Evolutionary conservation across 169 alveolate species (phyloP), one percentile per base, ranked within the genome.

Genomic region (Eimeria tenella): DNA sequence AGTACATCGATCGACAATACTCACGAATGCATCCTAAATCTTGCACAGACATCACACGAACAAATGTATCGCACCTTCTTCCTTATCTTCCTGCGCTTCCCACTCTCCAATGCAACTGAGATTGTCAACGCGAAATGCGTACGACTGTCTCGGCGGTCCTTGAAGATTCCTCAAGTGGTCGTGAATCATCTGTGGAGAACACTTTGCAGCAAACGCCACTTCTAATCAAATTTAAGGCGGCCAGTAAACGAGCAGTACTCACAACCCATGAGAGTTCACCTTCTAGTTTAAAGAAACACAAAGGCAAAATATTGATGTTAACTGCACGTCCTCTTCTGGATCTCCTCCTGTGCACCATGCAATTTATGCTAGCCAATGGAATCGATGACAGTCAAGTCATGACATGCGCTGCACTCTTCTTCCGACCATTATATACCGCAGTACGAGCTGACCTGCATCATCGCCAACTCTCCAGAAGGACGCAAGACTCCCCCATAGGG

Each of bases 401-500:
- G 2, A 31, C 42, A 31, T 31, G 42, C 42, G 42, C 42, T 31
- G 42, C 42, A 2, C 42, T 1, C 2, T 2, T 31, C 42, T 31
- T 31, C 42, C 42, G 42, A 31, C 2, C 42, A 31, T 31, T 31
- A 0, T 31, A 31, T 58, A 3, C 77, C 31, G 11, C 77, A 68
- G n/a, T 21, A 9, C 4, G 23, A 4, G 31, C 65, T 25, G n/a
- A 79, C 88, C 88, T 79, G 88, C 88, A 79, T 79, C 88, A 79
- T 55, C 11, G 88, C 88, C 19, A 79, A 68, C 52, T 79, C 88
- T 55, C 71, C 88, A 52, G 88, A 65, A 79, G 88, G 88, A 50
- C 88, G 88, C 88, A 79, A 7, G 9, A 79, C 88, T 4, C 88
- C 88, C 71, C 88, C 88, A 17, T 79, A 79, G 17, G 88, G 88